These are phyloP conservation scores for Fusarium transvaalense DNA, from an alignment of 2,329 filamentous ascomycete species.

Conservation along the genomic window DNA sequence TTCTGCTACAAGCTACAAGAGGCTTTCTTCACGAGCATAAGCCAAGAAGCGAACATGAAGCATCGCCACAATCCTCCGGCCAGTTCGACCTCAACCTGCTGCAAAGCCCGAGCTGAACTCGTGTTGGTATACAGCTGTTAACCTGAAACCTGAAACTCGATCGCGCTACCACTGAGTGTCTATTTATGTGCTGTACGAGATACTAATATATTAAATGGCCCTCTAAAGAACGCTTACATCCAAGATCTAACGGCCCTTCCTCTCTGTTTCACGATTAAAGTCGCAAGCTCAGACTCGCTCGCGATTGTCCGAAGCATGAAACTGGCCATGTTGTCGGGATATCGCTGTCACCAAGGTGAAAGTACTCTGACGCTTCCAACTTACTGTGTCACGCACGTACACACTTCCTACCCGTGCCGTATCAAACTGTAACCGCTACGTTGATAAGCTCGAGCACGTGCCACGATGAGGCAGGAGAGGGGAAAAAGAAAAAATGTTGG, in stretches of 20 bases:
- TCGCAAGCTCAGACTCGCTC: background rate
- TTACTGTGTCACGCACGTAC: slow-evolving; percentile 2
- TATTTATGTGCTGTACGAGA: background rate
- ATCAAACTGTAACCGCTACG: slow-evolving; percentile 4
- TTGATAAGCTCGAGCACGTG: slow-evolving; percentile 22
- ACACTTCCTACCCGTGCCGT: slow-evolving; percentile 1
- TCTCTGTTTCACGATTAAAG: slow-evolving; percentile 21
- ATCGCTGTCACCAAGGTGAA: slow-evolving; percentile 1
- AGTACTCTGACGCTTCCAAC: background rate
- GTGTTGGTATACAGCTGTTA: background rate
- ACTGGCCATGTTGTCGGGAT: slow-evolving; percentile 11
- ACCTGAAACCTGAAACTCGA: slow-evolving; percentile 4
- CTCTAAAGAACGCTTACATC: background rate
- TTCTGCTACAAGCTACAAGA: background rate
- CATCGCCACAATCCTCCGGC: background rate
- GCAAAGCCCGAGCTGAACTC: slow-evolving; percentile 2
- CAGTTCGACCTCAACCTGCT: background rate
- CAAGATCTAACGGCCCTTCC: background rate
- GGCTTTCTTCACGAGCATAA: background rate
- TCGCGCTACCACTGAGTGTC: background rate
- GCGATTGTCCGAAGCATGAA: slow-evolving; percentile 13
- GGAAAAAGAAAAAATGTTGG: background rate
- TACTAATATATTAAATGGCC: background rate
- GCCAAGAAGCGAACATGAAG: background rate
- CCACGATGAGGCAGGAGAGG: slow-evolving; percentile 3